Evolutionary conservation across 306 rosid species (phyloP).

Genomic region (Macrotyloma uniflorum): DNA sequence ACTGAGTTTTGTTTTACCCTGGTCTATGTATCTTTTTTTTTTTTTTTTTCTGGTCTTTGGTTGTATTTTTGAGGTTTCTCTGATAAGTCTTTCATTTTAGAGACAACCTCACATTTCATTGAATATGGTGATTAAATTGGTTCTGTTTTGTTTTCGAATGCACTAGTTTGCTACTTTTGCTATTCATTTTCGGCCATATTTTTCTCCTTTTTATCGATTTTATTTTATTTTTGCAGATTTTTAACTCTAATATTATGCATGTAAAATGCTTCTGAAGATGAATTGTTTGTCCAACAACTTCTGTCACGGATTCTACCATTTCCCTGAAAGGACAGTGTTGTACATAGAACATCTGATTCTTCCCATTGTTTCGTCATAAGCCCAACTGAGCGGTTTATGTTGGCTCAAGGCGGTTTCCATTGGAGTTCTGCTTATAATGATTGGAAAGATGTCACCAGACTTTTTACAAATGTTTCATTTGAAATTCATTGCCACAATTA

Average conservation of each 20-base stretch:
- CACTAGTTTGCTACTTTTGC: slow-evolving; percentile 1
- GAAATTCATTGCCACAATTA: slow-evolving; percentile 44
- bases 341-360: slow-evolving; percentile 45
- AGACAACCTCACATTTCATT: neutral
- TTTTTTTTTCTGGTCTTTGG: neutral
- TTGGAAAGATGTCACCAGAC: slow-evolving; percentile 37
- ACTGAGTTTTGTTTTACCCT: neutral
- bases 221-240: slow-evolving; percentile 47
- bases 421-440: slow-evolving; percentile 39
- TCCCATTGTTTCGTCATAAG: slow-evolving; percentile 45
- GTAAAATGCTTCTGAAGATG: slow-evolving; percentile 41
- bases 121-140: slow-evolving; percentile 5
- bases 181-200: slow-evolving; percentile 1
- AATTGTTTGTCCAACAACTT: slow-evolving; percentile 37
- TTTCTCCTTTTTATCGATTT: slow-evolving; percentile 9
- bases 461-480: slow-evolving; percentile 31
- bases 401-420: slow-evolving; percentile 42
- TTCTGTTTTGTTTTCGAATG: neutral
- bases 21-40: neutral
- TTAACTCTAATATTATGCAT: slow-evolving; percentile 14
- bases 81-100: neutral
- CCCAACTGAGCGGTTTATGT: slow-evolving; percentile 41
- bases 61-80: slow-evolving; percentile 1
- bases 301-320: slow-evolving; percentile 42
- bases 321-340: slow-evolving; percentile 38